These are phyloP conservation scores for Ceratopteris richardii DNA, from an alignment of 75 land plant genomes.

Conservation along the genomic window DNA sequence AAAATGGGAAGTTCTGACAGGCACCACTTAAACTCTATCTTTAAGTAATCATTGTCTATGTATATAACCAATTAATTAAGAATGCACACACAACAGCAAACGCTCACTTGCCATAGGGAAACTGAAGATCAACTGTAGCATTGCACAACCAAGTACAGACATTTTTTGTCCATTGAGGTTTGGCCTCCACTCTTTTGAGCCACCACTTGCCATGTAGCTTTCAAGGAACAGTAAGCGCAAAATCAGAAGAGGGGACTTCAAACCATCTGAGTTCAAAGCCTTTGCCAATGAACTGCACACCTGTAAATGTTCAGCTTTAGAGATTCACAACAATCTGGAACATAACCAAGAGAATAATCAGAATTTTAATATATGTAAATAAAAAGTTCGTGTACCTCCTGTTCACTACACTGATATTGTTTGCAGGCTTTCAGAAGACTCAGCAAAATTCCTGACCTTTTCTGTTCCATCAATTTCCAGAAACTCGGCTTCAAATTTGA, in stretches of 20 bases:
- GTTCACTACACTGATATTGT: slow-evolving; percentile 16
- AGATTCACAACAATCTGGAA: too few species aligned
- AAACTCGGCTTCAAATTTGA: slow-evolving; percentile 20
- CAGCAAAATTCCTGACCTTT: slow-evolving; percentile 18
- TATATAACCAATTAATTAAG: not conserved
- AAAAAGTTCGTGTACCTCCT: too few species aligned
- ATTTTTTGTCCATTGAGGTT: slow-evolving; percentile 39
- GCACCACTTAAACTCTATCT: too few species aligned
- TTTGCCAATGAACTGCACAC: slow-evolving; percentile 57
- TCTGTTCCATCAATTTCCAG: slow-evolving; percentile 10
- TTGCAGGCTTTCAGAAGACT: slow-evolving; percentile 26
- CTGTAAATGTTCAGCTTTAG: too few species aligned
- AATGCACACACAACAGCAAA: not conserved
- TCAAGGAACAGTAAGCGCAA: slow-evolving; percentile 76
- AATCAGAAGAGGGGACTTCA: slow-evolving; percentile 44
- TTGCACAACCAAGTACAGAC: slow-evolving; percentile 79
- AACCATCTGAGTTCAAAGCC: slow-evolving; percentile 42
- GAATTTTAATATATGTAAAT: too few species aligned
- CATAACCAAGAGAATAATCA: too few species aligned
- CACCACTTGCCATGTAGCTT: slow-evolving; percentile 28
- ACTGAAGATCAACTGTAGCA: slow-evolving; percentile 69
- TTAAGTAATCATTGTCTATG: too few species aligned
- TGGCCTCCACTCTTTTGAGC: slow-evolving; percentile 46
- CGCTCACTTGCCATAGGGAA: slow-evolving; percentile 46
- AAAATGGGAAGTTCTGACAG: too few species aligned